A percentile compares a stretch with the other conserved stretches of the same genome.
Evolutionary conservation across 192 early-diverging fungal species (phyloP).

Genomic region (Gryganskiella cystojenkinii): DNA sequence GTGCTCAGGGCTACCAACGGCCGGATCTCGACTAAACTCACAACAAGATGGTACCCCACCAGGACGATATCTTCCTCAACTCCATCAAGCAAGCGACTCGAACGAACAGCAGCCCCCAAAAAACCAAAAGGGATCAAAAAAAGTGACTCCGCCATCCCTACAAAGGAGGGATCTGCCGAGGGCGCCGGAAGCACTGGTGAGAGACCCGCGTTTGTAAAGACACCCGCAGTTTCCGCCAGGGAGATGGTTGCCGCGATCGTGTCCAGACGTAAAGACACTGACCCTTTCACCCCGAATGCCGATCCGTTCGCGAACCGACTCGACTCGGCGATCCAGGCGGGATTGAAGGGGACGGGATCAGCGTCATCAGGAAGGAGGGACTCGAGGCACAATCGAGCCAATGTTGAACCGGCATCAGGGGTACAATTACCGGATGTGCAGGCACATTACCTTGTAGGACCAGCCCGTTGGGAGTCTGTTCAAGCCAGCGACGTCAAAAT

Average conservation of each 20-base stretch:
- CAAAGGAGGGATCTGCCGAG: neutral
- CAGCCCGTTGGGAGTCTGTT: constrained; percentile 39
- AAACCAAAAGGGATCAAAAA: no score
- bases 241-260: constrained; percentile 48
- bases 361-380: neutral
- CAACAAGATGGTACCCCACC: no score
- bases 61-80: no score
- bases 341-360: neutral
- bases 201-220: constrained; percentile 22
- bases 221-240: constrained; percentile 24
- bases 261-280: constrained; percentile 18
- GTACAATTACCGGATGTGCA: constrained; percentile 34
- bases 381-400: constrained; percentile 6
- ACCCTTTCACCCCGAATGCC: neutral
- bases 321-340: constrained; percentile 40
- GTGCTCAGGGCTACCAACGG: no score
- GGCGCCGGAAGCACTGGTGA: neutral
- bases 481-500: constrained; percentile 34
- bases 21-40: no score
- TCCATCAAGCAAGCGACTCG: no score
- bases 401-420: neutral
- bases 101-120: no score
- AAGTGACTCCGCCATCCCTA: neutral
- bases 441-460: constrained; percentile 31
- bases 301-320: constrained; percentile 52